Evolutionary conservation across 306 rosid species (phyloP).

Genomic region (Sicyos edulis): DNA sequence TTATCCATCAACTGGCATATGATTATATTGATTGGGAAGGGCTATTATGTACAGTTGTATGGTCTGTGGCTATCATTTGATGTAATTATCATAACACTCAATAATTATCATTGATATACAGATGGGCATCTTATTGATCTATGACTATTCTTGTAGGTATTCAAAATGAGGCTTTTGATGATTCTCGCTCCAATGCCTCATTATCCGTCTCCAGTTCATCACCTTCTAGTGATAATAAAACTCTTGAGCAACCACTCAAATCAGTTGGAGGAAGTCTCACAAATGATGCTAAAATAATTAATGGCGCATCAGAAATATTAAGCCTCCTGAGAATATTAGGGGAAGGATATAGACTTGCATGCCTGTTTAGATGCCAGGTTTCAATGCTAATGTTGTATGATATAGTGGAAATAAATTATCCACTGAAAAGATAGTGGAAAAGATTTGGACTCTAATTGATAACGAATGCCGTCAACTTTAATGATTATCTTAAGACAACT

Average conservation of each 20-base stretch:
- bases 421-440: not conserved
- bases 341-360: constrained; percentile 85
- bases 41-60: not conserved
- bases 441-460: constrained; percentile 17
- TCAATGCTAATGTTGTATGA: constrained; percentile 24
- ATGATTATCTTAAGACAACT: constrained; percentile 23
- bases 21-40: not conserved
- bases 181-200: constrained; percentile 50
- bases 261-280: constrained; percentile 42
- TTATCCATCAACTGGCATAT: not conserved
- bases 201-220: constrained; percentile 50
- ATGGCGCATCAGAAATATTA: constrained; percentile 69
- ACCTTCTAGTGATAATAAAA: constrained; percentile 42
- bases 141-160: constrained; percentile 38
- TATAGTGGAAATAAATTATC: not conserved
- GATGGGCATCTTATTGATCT: constrained; percentile 3
- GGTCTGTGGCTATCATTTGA: not conserved
- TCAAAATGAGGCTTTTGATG: constrained; percentile 63
- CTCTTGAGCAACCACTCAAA: constrained; percentile 45
- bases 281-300: constrained; percentile 48
- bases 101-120: not conserved
- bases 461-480: constrained; percentile 22
- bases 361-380: constrained; percentile 89
- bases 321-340: constrained; percentile 77
- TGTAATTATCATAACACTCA: not conserved